Base-by-base conservation (phyloP, 2,329 filamentous ascomycete species). In the Fusarium sp. region DNA sequence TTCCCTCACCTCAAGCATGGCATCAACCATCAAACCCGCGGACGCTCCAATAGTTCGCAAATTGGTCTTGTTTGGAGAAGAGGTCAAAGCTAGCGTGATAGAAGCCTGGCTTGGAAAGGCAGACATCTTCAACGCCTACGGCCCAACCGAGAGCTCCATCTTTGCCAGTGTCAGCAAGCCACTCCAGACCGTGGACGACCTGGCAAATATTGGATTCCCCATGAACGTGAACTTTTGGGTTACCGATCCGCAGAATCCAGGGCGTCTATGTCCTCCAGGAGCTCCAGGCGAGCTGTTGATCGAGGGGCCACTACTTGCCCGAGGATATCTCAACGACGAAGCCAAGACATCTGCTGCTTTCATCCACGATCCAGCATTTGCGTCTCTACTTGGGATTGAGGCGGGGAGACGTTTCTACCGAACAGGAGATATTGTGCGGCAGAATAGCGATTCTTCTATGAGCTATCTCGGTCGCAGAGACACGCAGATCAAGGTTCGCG, bases 271-370 rank as follows among this genome's bases (percentile, higher is more conserved):
- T 20, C 49, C 55, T 1, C 53, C 53, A 25, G 55, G 55, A 7
- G 32, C 49, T 6, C 49, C 49, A 6, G 55, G 55, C n/a, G 55
- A 58, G n/a, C 55, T 58, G 0, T 20, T 58, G 7, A 58, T 58
- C 17, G 55, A 58, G 22, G 55, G 55, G 3, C 55, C 55, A 22
- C 49, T 58, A 22, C 55, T 58, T 5, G 55, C 55, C 2, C 20
- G 55, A 13, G 55, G 55, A 14, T 58, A 58, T 25, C 9, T 58
- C 13, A 58, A 58, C 15, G 55, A 58, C 8, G 17, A 39, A 7
- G 10, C 6, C 40, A 55, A 55, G 25, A 58, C 49, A 25, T 23
- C 46, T n/a, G n/a, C 20, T n/a, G 13, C 46, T 48, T 48, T 48
- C 14, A 15, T 48, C 8, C 19, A 9, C 14, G 30, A 48, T 23